phyloP scores from a whole-genome alignment of 768 basidiomycete species.

The Dentipellis sp. region DNA sequence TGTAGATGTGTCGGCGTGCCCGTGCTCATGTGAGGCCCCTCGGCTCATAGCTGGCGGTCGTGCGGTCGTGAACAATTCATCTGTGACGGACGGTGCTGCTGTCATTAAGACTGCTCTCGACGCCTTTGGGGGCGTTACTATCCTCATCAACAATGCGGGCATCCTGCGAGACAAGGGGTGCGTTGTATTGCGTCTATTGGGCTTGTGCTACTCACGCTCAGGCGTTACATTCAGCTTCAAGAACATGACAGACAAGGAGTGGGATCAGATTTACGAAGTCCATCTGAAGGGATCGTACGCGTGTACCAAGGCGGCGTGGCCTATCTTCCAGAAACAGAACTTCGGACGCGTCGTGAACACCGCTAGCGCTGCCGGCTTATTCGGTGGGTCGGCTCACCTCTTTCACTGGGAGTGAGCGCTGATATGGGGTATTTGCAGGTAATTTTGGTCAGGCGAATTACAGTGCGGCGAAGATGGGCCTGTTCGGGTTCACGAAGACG shows the following conservation, averaged over 20 bases:
- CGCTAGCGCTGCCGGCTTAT: slow-evolving; percentile 89
- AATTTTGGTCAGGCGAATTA: slow-evolving; percentile 98
- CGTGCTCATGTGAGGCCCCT: neutral
- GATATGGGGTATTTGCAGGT: slow-evolving; percentile 30
- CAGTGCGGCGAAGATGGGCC: slow-evolving; percentile 95
- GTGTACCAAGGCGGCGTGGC: slow-evolving; percentile 94
- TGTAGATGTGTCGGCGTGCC: neutral
- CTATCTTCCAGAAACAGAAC: slow-evolving; percentile 88
- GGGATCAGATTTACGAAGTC: slow-evolving; percentile 81
- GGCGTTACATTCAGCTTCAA: slow-evolving; percentile 54
- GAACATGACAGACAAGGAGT: slow-evolving; percentile 95
- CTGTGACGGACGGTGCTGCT: slow-evolving; percentile 76
- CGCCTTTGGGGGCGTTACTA: slow-evolving; percentile 74
- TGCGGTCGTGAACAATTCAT: slow-evolving; percentile 81
- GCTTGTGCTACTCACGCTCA: neutral
- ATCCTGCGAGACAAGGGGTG: slow-evolving; percentile 78
- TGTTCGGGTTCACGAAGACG: slow-evolving; percentile 88
- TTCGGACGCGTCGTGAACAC: slow-evolving; percentile 93
- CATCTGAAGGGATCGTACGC: slow-evolving; percentile 92
- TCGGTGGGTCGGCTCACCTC: slow-evolving; percentile 41
- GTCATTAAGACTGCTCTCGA: slow-evolving; percentile 84
- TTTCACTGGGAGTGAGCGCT: neutral
- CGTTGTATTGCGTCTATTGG: slow-evolving; percentile 12
- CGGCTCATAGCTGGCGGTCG: slow-evolving; percentile 66
- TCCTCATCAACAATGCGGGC: slow-evolving; percentile 94